A percentile compares a stretch with the other conserved stretches of the same genome.
phyloP scores from a whole-genome alignment of 768 basidiomycete species.

The Auricularia sp. region DNA sequence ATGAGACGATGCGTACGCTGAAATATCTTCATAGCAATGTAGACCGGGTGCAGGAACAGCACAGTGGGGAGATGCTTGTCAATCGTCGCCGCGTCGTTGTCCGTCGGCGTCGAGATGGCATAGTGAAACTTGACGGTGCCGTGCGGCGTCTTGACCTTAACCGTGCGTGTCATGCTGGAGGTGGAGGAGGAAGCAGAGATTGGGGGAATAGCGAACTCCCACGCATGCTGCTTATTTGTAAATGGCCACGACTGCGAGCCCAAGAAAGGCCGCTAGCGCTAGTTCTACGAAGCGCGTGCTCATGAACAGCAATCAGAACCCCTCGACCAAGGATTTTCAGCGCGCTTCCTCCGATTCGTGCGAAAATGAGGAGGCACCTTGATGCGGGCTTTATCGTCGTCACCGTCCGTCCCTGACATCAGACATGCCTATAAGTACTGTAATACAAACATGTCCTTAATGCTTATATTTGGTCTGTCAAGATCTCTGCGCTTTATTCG shows the following conservation, averaged over 20 bases:
- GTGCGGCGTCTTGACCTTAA: neutral
- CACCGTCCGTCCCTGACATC: no score
- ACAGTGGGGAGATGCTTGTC: neutral
- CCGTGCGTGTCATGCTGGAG: neutral
- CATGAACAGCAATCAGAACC: no score
- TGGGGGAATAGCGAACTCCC: neutral
- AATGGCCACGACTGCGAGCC: neutral
- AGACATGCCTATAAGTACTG: no score
- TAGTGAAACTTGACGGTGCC: constrained; percentile 1
- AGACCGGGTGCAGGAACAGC: constrained; percentile 1
- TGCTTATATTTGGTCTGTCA: no score
- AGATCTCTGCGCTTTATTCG: no score
- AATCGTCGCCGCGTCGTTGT: neutral
- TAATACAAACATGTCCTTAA: no score
- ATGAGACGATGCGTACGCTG: neutral
- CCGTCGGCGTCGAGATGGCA: neutral
- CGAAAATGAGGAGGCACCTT: no score
- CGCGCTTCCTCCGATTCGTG: no score
- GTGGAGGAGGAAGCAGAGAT: neutral
- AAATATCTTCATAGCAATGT: neutral
- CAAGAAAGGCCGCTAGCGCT: no score
- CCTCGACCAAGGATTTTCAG: no score
- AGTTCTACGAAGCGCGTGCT: no score
- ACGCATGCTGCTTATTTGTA: neutral
- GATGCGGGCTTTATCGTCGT: no score